These are phyloP conservation scores for Hypoxylon sp. DNA, from an alignment of 2,329 filamentous ascomycete genomes.

Conservation along the genomic window DNA sequence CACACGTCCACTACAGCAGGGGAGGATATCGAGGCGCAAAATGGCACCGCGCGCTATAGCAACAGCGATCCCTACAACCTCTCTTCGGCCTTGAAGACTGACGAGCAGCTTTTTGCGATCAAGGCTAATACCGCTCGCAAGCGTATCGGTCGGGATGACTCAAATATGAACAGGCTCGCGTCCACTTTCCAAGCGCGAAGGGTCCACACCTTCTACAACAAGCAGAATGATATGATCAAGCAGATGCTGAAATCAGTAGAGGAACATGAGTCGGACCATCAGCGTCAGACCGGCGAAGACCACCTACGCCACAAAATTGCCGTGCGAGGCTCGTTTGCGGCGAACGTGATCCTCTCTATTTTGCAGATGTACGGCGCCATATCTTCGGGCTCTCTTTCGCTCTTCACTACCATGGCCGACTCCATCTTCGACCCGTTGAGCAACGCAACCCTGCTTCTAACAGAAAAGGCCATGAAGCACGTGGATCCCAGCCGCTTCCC, in stretches of 20 bases:
- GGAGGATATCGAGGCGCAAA: slow-evolving; percentile 61
- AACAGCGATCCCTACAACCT: slow-evolving; percentile 87
- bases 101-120: slow-evolving; percentile 80
- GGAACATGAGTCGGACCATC: slow-evolving; percentile 86
- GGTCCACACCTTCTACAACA: slow-evolving; percentile 85
- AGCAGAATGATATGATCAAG: slow-evolving; percentile 94
- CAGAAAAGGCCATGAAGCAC: slow-evolving; percentile 86
- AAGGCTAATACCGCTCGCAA: slow-evolving; percentile 85
- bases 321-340: slow-evolving; percentile 76
- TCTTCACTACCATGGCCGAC: slow-evolving; percentile 98
- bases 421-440: slow-evolving; percentile 92
- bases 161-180: slow-evolving; percentile 28
- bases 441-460: slow-evolving; percentile 88
- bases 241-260: slow-evolving; percentile 92
- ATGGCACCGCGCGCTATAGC: slow-evolving; percentile 54
- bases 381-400: slow-evolving; percentile 87
- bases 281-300: slow-evolving; percentile 83
- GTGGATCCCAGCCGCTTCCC: slow-evolving; percentile 91
- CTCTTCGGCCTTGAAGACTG: slow-evolving; percentile 80
- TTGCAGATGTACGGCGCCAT: slow-evolving; percentile 92
- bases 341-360: slow-evolving; percentile 82
- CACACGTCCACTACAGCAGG: slow-evolving; percentile 53
- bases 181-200: slow-evolving; percentile 60
- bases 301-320: slow-evolving; percentile 80
- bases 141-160: slow-evolving; percentile 58